A percentile compares a stretch with the other conserved stretches of the same genome.
These are phyloP conservation scores for Neoscytalidium dimidiatum DNA, from an alignment of 2,329 filamentous ascomycete species.

Conservation along the genomic window DNA sequence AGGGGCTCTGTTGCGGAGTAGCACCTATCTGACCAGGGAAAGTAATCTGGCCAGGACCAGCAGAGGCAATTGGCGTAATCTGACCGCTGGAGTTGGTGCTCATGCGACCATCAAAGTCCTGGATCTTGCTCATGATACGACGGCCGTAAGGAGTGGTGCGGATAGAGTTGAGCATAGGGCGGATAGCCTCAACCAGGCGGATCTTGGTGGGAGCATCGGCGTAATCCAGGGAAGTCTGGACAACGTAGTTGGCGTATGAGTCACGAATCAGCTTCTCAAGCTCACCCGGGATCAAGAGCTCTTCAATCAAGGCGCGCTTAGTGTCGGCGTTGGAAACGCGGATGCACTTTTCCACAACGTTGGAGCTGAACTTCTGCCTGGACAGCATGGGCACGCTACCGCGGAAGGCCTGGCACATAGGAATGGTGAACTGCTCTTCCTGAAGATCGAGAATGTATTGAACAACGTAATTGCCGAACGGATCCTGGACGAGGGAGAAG, in stretches of 20 bases:
- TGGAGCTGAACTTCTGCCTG: constrained; percentile 98
- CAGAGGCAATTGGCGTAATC: constrained; percentile 7
- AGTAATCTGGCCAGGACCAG: constrained; percentile 9
- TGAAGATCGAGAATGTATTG: constrained; percentile 97
- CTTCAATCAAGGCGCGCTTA: constrained; percentile 80
- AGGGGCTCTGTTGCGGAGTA: constrained; percentile 1
- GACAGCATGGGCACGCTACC: constrained; percentile 73
- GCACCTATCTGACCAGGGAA: not conserved
- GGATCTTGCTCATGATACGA: constrained; percentile 87
- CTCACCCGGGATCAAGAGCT: constrained; percentile 73
- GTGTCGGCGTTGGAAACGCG: constrained; percentile 76
- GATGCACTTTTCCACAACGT: constrained; percentile 91
- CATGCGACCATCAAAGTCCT: constrained; percentile 49
- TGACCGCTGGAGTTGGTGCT: constrained; percentile 12
- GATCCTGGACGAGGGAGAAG: constrained; percentile 89
- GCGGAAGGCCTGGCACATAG: constrained; percentile 78
- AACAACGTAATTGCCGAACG: constrained; percentile 97
- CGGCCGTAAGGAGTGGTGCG: constrained; percentile 92
- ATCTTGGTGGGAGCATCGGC: constrained; percentile 19
- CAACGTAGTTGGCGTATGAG: constrained; percentile 95
- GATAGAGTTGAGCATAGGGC: constrained; percentile 80
- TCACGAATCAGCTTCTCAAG: constrained; percentile 89
- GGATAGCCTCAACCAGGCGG: constrained; percentile 79
- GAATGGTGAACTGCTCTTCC: constrained; percentile 83
- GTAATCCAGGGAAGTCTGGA: constrained; percentile 85